These are phyloP conservation scores for Taphrina sp. DNA, from an alignment of 1,139 yeast genomes.

Conservation along the genomic window DNA sequence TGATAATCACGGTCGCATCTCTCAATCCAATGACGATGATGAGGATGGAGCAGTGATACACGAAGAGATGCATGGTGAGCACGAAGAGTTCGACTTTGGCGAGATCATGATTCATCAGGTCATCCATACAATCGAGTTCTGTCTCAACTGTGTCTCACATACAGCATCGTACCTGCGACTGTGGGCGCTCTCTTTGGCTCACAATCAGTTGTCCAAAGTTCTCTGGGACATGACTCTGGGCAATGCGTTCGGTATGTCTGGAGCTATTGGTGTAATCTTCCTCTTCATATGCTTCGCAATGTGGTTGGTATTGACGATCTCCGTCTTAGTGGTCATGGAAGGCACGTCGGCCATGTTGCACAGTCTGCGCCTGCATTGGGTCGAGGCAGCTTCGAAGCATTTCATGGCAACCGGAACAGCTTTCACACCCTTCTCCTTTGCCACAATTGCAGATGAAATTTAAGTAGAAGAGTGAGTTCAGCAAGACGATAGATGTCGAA, in stretches of 20 bases:
- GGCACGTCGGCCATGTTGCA: conserved; percentile 99
- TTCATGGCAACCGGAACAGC: conserved; percentile 93
- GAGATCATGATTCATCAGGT: conserved; percentile 97
- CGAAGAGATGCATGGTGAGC: conserved; percentile 43
- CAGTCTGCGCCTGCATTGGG: conserved; percentile 96
- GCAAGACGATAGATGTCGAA: too few relatives aligned
- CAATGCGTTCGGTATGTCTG: conserved; percentile 75
- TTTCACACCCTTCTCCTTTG: conserved; percentile 76
- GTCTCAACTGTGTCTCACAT: conserved; percentile 94
- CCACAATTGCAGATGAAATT: conserved; percentile 14
- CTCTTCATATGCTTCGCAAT: conserved; percentile 80
- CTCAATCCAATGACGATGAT: conserved; percentile 40
- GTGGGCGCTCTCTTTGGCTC: conserved; percentile 98
- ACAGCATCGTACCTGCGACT: conserved; percentile 94
- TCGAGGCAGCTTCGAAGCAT: conserved; percentile 97
- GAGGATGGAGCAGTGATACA: conserved; percentile 41
- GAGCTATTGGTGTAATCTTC: conserved; percentile 65
- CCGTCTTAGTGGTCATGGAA: conserved; percentile 92
- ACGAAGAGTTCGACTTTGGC: conserved; percentile 69
- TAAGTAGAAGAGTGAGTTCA: too few relatives aligned
- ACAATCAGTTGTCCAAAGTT: conserved; percentile 90
- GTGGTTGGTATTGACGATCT: conserved; percentile 91
- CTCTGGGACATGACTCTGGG: conserved; percentile 94
- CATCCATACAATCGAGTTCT: conserved; percentile 96
- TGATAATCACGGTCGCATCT: conserved; percentile 39